phyloP scores from a whole-genome alignment of 176 grass and related monocot genomes.

The Phyllostachys edulis region DNA sequence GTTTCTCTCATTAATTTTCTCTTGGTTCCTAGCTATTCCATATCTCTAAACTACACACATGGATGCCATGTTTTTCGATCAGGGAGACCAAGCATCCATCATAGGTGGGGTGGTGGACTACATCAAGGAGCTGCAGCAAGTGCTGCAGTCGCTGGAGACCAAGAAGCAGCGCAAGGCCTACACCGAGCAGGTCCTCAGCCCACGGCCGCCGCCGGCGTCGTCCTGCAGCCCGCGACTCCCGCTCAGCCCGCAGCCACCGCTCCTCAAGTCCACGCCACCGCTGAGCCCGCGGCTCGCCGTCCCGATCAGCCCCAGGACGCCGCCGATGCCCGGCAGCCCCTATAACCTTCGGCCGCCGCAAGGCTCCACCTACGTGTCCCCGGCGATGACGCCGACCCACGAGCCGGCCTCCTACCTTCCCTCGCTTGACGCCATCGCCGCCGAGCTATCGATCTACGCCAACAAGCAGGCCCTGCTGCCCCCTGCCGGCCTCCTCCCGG shows the following conservation, averaged over 20 bases:
- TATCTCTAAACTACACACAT: neutral
- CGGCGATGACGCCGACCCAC: constrained; percentile 31
- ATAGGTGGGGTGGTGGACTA: constrained; percentile 94
- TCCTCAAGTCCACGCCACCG: constrained; percentile 43
- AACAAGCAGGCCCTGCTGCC: constrained; percentile 6
- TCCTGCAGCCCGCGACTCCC: constrained; percentile 43
- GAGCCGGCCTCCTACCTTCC: constrained; percentile 25
- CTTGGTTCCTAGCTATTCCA: neutral
- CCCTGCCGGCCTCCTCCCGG: constrained; percentile 28
- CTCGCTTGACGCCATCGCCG: constrained; percentile 31
- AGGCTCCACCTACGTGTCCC: constrained; percentile 29
- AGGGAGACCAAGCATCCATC: constrained; percentile 96
- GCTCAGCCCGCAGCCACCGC: constrained; percentile 38
- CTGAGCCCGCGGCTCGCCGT: constrained; percentile 45
- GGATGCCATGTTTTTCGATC: neutral
- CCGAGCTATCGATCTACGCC: constrained; percentile 45
- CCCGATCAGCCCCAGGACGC: constrained; percentile 82
- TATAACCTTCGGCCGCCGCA: constrained; percentile 40
- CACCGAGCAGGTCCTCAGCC: constrained; percentile 54
- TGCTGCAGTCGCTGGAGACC: constrained; percentile 74
- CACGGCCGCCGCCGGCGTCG: constrained; percentile 38
- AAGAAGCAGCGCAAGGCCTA: constrained; percentile 87
- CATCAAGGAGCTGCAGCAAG: constrained; percentile 91
- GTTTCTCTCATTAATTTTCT: neutral
- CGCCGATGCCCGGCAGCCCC: constrained; percentile 29